Evolutionary conservation across 106 monocot species (phyloP), one percentile per base, ranked within the genome.

Genomic region (Dendrobium chrysotoxum): DNA sequence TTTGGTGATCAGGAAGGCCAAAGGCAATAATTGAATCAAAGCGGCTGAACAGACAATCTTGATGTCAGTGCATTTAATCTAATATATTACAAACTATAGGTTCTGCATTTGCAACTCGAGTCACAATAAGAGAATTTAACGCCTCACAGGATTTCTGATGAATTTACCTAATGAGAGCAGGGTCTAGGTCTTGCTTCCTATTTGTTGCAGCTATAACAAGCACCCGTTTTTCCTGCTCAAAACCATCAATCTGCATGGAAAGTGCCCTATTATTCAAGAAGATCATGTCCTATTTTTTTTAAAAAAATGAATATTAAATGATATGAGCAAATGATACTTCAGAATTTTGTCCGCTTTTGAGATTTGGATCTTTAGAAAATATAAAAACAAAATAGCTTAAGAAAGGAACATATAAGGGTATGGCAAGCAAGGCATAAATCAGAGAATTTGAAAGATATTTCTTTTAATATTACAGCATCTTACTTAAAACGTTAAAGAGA

Each of bases 161-260:
- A 80, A 12, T 25, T 40, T 75, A 95, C 95, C 95, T 98, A 26
- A 98, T 94, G 31, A 98, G 90, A 80, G 97, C 94, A 82, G 97
- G 97, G 91, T 98, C 97, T 72, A 98, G 94, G 55, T 98, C 97
- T 71, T 95, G 85, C 89, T 95, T 98, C 81, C 97, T 94, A 82
- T 98, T 98, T 72, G 97, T 98, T 72, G 97, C 97, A 85, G 97
- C 97, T 77, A 98, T 91, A 6, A 98, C 97, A 76, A 98, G 86
- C 20, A 92, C 89, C 47, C 79, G 80, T 58, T 88, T 98, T 83
- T 98, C 97, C 75, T 98, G 92, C 79, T 98, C 97, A 81, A 98
- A 98, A 15, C 97, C 97, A 88, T 98, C 97, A 83, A 98, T 95
- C 91, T 98, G 64, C 72, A 67, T 10, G 35, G 15, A 28, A 70